Percentiles rank a stretch among this genome's conserved stretches.
phyloP scores from a whole-genome alignment of 306 rosid species.

The Prunus fruticosa region DNA sequence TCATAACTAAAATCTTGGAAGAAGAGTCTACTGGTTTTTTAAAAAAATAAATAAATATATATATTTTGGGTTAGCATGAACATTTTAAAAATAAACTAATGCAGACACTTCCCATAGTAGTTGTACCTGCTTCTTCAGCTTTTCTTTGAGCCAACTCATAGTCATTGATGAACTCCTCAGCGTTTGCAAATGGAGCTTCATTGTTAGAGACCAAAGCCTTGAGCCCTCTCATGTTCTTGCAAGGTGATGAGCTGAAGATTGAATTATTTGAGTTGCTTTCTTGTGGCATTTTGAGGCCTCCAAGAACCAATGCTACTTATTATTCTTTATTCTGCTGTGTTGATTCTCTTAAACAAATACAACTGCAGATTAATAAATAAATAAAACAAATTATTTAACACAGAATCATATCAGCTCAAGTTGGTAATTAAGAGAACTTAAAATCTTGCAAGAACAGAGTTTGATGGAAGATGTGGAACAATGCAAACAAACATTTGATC shows the following conservation, averaged over 20 bases:
- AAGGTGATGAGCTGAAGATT: conserved; percentile 45
- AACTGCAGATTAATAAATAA: not conserved
- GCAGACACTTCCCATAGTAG: too few relatives aligned
- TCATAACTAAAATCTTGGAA: not conserved
- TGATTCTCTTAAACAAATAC: too few relatives aligned
- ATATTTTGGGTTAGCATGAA: too few relatives aligned
- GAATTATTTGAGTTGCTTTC: conserved; percentile 39
- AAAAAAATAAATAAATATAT: too few relatives aligned
- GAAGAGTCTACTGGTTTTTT: not conserved
- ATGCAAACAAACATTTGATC: not conserved
- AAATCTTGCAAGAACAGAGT: not conserved
- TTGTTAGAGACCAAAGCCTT: conserved; percentile 44
- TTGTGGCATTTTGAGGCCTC: conserved; percentile 53
- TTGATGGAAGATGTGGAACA: not conserved
- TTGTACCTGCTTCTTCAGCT: conserved; percentile 96
- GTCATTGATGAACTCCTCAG: conserved; percentile 76
- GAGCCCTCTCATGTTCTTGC: conserved; percentile 66
- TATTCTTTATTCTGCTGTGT: not conserved
- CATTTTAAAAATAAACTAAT: too few relatives aligned
- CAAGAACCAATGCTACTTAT: not conserved
- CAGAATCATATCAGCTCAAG: not conserved
- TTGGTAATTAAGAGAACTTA: not conserved
- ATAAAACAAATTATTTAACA: not conserved
- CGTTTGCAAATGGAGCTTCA: conserved; percentile 33
- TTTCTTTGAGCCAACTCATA: conserved; percentile 90